Evolutionary conservation across 768 basidiomycete genomes (phyloP).

Genomic region (Hirschioporus abietinus): DNA sequence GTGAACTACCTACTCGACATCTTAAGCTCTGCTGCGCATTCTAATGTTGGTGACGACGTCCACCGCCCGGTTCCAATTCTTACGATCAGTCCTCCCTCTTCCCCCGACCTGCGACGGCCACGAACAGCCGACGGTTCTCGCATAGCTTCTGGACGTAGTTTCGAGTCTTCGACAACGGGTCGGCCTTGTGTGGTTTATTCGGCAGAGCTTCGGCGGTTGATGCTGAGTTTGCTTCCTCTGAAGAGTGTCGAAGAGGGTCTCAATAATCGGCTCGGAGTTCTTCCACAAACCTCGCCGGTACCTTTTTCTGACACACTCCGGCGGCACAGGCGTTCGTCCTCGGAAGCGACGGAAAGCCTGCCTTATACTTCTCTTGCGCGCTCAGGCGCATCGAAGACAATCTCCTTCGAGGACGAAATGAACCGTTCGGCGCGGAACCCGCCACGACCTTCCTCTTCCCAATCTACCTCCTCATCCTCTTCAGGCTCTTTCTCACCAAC

Average conservation of each 20-base stretch:
- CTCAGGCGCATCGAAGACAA: background rate
- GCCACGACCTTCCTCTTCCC: background rate
- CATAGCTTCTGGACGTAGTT: constrained; percentile 11
- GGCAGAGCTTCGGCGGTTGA: constrained; percentile 37
- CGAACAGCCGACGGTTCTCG: background rate
- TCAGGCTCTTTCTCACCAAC: constrained; percentile 11
- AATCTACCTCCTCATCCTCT: constrained; percentile 1
- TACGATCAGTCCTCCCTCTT: constrained; percentile 12
- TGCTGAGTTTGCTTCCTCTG: constrained; percentile 48
- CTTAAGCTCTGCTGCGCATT: constrained; percentile 23
- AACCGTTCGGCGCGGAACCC: background rate
- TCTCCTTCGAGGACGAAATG: background rate
- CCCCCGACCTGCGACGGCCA: background rate
- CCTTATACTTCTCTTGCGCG: background rate
- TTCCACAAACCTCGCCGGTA: constrained; percentile 19
- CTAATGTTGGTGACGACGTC: constrained; percentile 19
- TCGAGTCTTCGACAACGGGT: background rate
- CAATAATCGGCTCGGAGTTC: constrained; percentile 30
- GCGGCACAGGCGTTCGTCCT: background rate
- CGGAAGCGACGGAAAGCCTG: background rate
- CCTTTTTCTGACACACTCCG: background rate
- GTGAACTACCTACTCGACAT: constrained; percentile 38
- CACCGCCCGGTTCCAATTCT: constrained; percentile 16
- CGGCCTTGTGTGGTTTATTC: constrained; percentile 4
- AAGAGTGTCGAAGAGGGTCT: constrained; percentile 50